Evolutionary conservation across 306 rosid species (phyloP).

Genomic region (Cicer chorassanicum): DNA sequence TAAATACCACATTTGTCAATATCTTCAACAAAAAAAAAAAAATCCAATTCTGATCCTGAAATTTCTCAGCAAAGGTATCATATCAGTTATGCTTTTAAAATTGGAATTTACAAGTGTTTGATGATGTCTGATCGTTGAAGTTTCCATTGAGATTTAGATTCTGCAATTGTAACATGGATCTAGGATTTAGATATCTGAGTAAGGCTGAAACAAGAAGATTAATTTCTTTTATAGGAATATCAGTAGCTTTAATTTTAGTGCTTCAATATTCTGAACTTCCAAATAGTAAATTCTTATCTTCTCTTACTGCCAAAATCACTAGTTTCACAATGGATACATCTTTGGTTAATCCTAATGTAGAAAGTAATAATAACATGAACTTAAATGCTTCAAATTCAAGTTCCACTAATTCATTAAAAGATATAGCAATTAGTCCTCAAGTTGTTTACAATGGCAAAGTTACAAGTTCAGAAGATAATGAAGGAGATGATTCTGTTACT

Average conservation of each 20-base stretch:
- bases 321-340: conserved; percentile 52
- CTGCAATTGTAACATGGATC: conserved; percentile 56
- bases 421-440: conserved; percentile 44
- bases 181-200: conserved; percentile 56
- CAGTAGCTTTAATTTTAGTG: conserved; percentile 58
- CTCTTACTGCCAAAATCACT: conserved; percentile 56
- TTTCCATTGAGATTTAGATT: conserved; percentile 14
- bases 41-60: too few species aligned
- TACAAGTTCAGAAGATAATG: conserved; percentile 40
- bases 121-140: conserved; percentile 35
- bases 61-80: too few species aligned
- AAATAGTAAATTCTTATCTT: conserved; percentile 49
- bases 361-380: conserved; percentile 26
- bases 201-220: conserved; percentile 60
- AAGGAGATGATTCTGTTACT: conserved; percentile 43
- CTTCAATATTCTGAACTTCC: conserved; percentile 79
- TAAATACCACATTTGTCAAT: neutral
- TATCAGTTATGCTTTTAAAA: neutral
- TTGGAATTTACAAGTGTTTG: neutral
- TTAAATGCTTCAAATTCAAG: conserved; percentile 50
- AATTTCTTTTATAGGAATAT: conserved; percentile 58
- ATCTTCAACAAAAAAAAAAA: neutral
- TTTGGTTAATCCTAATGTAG: conserved; percentile 38
- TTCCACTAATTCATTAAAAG: conserved; percentile 41
- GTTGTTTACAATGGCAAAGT: conserved; percentile 27